Evolutionary conservation across 345 rosid species (phyloP).

Genomic region (Aethionema arabicum): DNA sequence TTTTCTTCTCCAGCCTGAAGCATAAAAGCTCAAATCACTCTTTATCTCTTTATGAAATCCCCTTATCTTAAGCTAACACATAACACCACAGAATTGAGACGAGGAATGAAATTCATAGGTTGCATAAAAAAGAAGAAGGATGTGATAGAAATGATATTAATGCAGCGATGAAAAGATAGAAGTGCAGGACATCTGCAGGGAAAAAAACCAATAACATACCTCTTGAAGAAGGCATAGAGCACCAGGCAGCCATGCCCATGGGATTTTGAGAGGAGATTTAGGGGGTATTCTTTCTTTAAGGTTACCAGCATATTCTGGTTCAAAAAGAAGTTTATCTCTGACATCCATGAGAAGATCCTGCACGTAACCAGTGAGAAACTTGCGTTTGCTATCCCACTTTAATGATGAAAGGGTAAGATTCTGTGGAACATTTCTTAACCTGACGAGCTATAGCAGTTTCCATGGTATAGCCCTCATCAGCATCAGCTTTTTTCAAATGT

Average conservation of each 20-base stretch:
- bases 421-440: conserved; percentile 44
- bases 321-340: conserved; percentile 94
- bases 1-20: conserved; percentile 87
- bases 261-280: conserved; percentile 69
- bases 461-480: conserved; percentile 88
- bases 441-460: conserved; percentile 71
- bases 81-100: conserved; percentile 17
- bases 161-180: conserved; percentile 4
- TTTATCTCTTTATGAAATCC: conserved; percentile 27
- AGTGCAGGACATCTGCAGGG: conserved; percentile 11
- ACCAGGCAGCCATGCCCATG: conserved; percentile 87
- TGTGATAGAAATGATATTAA: background rate
- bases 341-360: conserved; percentile 90
- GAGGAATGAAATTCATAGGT: background rate
- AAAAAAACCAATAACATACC: conserved; percentile 41
- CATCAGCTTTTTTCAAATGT: conserved; percentile 67
- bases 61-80: conserved; percentile 3
- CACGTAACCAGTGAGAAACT: conserved; percentile 13
- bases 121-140: background rate
- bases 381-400: background rate
- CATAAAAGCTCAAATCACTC: conserved; percentile 32
- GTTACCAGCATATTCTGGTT: conserved; percentile 92
- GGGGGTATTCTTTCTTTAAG: conserved; percentile 68
- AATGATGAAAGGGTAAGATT: conserved; percentile 4
- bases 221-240: conserved; percentile 97